Conservation (phyloP, 768 basidiomycete genomes). For the Kwoniella europaea region DNA sequence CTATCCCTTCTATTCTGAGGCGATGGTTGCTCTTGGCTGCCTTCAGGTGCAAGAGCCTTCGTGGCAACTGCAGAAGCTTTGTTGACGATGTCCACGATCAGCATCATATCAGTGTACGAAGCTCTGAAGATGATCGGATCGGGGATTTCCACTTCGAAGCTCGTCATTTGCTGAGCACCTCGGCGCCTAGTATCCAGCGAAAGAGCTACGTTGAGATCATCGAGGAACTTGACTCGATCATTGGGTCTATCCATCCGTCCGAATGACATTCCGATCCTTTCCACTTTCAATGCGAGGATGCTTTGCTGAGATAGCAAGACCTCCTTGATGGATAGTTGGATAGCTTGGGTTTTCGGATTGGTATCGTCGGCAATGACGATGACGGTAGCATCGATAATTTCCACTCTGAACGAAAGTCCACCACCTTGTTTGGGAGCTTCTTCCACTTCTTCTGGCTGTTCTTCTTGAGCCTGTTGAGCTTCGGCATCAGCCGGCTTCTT, state of each 20-base stretch:
- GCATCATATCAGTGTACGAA: constrained; percentile 90
- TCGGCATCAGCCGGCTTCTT: constrained; percentile 29
- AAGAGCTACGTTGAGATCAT: constrained; percentile 85
- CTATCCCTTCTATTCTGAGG: constrained; percentile 21
- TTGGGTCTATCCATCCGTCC: constrained; percentile 79
- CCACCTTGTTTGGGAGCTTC: constrained; percentile 31
- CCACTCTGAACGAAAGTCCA: constrained; percentile 71
- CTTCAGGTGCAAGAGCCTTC: constrained; percentile 35
- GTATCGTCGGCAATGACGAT: constrained; percentile 84
- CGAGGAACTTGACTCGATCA: constrained; percentile 88
- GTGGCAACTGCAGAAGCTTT: constrained; percentile 80
- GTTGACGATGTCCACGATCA: constrained; percentile 73
- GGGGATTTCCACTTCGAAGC: constrained; percentile 77
- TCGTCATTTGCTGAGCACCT: constrained; percentile 68
- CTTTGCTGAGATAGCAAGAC: constrained; percentile 87
- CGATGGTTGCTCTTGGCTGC: constrained; percentile 6
- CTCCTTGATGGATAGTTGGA: constrained; percentile 80
- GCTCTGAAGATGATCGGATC: constrained; percentile 84
- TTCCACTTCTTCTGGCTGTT: constrained; percentile 27
- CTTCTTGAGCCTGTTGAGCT: constrained; percentile 22
- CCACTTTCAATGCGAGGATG: constrained; percentile 77
- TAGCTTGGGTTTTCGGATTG: constrained; percentile 78
- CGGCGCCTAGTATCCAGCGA: constrained; percentile 77
- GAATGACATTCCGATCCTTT: constrained; percentile 89
- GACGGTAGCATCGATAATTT: constrained; percentile 87